Conservation (phyloP, 73 alveolate species). For the Symbiodinium natans region DNA sequence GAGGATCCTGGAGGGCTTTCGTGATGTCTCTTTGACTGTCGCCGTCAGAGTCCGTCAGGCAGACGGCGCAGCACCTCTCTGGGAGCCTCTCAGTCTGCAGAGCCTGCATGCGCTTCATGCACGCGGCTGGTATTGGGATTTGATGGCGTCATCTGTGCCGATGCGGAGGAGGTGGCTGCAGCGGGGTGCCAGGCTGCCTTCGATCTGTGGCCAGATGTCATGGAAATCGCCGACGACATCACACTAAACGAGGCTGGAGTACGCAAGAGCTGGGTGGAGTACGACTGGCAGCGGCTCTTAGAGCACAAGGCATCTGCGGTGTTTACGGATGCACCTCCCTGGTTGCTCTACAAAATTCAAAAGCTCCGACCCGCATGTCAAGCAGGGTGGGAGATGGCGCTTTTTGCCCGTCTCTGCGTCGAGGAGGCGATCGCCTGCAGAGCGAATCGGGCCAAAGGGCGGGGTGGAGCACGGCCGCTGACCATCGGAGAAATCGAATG, state of each 20-base stretch:
- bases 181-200: slow-evolving; percentile 73
- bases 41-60: background rate
- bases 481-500: slow-evolving; percentile 84
- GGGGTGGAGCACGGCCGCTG: slow-evolving; percentile 71
- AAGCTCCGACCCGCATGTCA: slow-evolving; percentile 74
- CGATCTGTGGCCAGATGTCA: slow-evolving; percentile 54
- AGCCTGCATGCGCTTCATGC: too few species aligned
- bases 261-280: slow-evolving; percentile 79
- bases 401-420: slow-evolving; percentile 68
- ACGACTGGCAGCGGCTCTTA: slow-evolving; percentile 64
- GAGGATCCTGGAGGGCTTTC: too few species aligned
- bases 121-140: slow-evolving; percentile 47
- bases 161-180: slow-evolving; percentile 45
- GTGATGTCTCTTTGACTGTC: too few species aligned
- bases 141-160: slow-evolving; percentile 74
- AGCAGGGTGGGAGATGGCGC: slow-evolving; percentile 65
- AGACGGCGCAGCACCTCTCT: background rate
- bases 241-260: slow-evolving; percentile 77
- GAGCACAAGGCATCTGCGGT: slow-evolving; percentile 58
- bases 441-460: slow-evolving; percentile 74
- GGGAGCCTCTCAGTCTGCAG: background rate
- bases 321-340: slow-evolving; percentile 67
- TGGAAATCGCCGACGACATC: slow-evolving; percentile 29
- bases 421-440: slow-evolving; percentile 84
- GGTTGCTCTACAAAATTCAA: slow-evolving; percentile 60